Evolutionary conservation across 768 basidiomycete species (phyloP), one percentile per base, ranked within the genome.

Genomic region (Phylloporus rhodoxanthus): DNA sequence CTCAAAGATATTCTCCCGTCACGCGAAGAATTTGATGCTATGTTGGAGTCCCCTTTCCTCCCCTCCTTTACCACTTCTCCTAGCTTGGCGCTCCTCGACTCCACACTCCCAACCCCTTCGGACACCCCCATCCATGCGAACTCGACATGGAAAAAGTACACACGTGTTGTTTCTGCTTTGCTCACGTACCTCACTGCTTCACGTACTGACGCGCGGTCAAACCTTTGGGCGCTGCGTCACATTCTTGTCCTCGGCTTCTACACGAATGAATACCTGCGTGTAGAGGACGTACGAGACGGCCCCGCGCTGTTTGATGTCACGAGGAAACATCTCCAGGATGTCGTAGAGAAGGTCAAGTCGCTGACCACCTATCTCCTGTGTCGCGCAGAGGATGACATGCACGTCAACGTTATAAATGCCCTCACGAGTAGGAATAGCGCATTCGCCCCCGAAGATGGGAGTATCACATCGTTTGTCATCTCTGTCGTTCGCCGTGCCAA

Each of bases 201-300:
- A 55, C 80, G 89, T 32, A 70, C 77, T n/a, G 54, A 76, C 1
- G 81, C 84, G 4, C 78, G 73, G 43, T 68, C 70, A 14, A 77
- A 86, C 45, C 57, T 80, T 0, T 87, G 85, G 84, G 75, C 79
- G 0, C 62, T 97, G 5, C 77, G 79, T 8, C 87, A 91, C 61
- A 70, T 91, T 47, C 66, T 88, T 8, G 75, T 79, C 0, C 71
- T 91, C 20, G 71, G 74, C 1, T 62, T 82, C 5, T 84, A 84
- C 51, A 82, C 82, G 1, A 70, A 77, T 28, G 89, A 93, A 60
- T 70, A 76, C 17, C 64, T 80, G 21, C 72, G 75, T 23, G 68
- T 85, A 1, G 80, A 79, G 9, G 70, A 72, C 5, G 70, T 68
- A 4, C 62, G 59, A 11, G 80, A 73, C 60, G 70, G 78, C 0